Evolutionary conservation across 192 early-diverging fungal genomes (phyloP), one percentile per base, ranked within the genome.

Genomic region (Rhizoclosmatium globosum): DNA sequence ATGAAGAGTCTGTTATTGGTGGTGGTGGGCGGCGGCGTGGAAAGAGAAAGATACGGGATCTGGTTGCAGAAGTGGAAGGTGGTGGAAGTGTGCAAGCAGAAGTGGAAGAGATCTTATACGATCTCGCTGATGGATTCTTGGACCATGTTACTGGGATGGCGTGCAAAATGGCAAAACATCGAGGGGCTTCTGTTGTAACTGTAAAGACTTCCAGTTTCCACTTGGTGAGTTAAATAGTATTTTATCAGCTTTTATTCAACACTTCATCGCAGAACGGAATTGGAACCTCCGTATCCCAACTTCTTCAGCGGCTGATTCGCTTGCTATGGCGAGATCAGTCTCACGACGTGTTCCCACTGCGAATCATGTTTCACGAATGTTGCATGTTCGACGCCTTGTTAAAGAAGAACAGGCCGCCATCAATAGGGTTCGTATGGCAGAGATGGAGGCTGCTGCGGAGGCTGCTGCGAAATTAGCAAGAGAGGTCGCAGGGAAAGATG

Each of bases 71-170:
- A 70, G 93, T 96, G 31, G 95, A 95, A 81, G 90, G 92, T 7
- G 88, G 83, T 19, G 94, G 94, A 76, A 86, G 92, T 48, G 77
- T 95, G 56, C 94, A 96, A 47, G 91, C 91, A 13, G 93, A 93
- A 76, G 95, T 96, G 13, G 94, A 95, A 77, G 92, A 93, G 92
- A 92, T 96, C 69, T 76, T 96, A 47, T 86, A 95, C 71, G 93
- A 95, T 71, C 87, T 95, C 48, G 94, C 94, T 0, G 94, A 95
- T 77, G 93, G 95, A 71, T 96, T 96, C 81, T 94, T 96, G 68
- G 92, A 95, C 69, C 92, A 93, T 1, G 94, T 95, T 0, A 93
- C 93, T 1, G 84, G 89, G 69, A 94, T 95, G 83, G 94, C 92
- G 1, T 94, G 94, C 83, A 90, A 92, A 74, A 80, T 95, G 59